Percentiles rank a stretch among this genome's conserved stretches.
Evolutionary conservation across 345 rosid species (phyloP).

Genomic region (Cardamine occulta): DNA sequence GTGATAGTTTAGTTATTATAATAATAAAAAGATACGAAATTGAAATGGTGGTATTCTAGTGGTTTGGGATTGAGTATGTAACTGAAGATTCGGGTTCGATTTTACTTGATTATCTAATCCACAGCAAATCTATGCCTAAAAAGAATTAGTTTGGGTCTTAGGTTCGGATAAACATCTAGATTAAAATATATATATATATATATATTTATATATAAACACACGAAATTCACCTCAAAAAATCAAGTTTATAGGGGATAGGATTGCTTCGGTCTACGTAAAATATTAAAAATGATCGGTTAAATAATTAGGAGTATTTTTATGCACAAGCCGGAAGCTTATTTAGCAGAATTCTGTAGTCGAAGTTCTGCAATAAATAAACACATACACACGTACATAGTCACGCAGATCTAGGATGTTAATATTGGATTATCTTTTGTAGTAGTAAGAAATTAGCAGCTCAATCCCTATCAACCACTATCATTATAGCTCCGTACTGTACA

Average conservation of each 20-base stretch:
- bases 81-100: too few species aligned
- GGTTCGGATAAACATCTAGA: too few species aligned
- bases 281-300: background rate
- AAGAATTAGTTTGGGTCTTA: too few species aligned
- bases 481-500: slow-evolving; percentile 24
- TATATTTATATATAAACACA: too few species aligned
- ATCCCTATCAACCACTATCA: slow-evolving; percentile 9
- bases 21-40: background rate
- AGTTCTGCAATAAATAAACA: slow-evolving; percentile 2
- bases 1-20: background rate
- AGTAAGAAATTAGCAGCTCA: slow-evolving; percentile 18
- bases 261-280: background rate
- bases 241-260: background rate
- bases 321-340: background rate
- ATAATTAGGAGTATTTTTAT: background rate
- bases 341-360: background rate
- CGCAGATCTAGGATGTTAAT: slow-evolving; percentile 7
- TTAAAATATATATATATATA: too few species aligned
- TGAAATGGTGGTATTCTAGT: too few species aligned
- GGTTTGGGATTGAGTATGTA: too few species aligned
- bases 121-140: too few species aligned
- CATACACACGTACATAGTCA: background rate
- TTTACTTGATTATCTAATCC: too few species aligned
- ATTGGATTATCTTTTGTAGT: background rate
- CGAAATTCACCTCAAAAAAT: background rate